A percentile compares a stretch with the other conserved stretches of the same genome.
These are phyloP conservation scores for Whalleya microplaca DNA, from an alignment of 2,329 filamentous ascomycete species.

Conservation along the genomic window DNA sequence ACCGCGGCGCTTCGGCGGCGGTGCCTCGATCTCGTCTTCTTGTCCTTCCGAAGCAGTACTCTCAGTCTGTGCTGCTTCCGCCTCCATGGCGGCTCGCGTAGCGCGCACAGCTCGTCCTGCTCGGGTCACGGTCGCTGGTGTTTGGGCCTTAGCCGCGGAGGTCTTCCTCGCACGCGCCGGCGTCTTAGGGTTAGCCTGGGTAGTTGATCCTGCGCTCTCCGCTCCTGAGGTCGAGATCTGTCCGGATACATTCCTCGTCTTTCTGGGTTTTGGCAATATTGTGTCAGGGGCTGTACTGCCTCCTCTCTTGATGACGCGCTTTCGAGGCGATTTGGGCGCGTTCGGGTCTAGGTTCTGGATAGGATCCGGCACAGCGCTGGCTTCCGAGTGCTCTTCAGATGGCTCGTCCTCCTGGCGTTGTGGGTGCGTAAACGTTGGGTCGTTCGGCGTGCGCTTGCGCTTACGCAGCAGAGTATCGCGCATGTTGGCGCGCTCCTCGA, in stretches of 20 bases:
- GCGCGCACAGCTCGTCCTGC: slow-evolving; percentile 2
- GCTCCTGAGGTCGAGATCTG: not conserved
- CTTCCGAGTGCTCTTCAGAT: slow-evolving; percentile 32
- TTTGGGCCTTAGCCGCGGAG: not conserved
- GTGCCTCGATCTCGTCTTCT: not conserved
- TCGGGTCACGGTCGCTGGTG: slow-evolving; percentile 1
- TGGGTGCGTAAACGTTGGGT: not conserved
- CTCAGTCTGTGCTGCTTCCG: not conserved
- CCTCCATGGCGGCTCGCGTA: slow-evolving; percentile 1
- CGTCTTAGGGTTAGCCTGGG: not conserved
- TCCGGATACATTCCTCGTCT: not conserved
- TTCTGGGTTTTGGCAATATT: not conserved
- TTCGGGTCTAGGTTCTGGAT: slow-evolving; percentile 15
- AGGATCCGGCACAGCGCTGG: slow-evolving; percentile 28
- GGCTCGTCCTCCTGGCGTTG: slow-evolving; percentile 7
- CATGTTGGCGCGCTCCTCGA: not conserved
- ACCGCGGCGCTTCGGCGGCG: not conserved
- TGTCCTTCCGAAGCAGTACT: not conserved
- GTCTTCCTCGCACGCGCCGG: not conserved
- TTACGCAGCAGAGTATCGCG: not conserved
- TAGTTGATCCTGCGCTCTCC: no score
- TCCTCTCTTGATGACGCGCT: not conserved
- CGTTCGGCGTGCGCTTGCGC: slow-evolving; percentile 19
- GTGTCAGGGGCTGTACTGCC: not conserved
- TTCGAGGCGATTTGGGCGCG: slow-evolving; percentile 6